Percentiles rank a stretch among this genome's conserved stretches.
Evolutionary conservation across 441 rosid genomes (phyloP).

Genomic region (Brassica balearica): DNA sequence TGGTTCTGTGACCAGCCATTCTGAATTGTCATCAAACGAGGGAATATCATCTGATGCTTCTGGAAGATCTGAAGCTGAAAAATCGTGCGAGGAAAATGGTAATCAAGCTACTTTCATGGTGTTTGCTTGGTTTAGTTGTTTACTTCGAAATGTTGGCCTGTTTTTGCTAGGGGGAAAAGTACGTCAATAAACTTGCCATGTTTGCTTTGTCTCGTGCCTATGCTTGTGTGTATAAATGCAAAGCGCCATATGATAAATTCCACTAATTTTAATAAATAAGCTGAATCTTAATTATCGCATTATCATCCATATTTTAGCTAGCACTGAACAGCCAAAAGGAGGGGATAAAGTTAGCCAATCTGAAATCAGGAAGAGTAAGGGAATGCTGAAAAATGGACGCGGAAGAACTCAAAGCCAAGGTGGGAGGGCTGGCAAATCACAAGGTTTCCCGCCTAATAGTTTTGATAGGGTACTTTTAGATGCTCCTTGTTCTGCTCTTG

Average conservation of each 20-base stretch:
- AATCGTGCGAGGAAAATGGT: constrained; percentile 49
- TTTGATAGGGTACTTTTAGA: constrained; percentile 95
- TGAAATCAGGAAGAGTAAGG: constrained; percentile 71
- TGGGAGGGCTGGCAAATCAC: constrained; percentile 76
- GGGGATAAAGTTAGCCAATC: constrained; percentile 67
- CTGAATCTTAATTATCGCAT: too few relatives aligned
- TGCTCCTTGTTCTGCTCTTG: constrained; percentile 99
- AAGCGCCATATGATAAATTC: not conserved
- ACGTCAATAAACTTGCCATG: too few relatives aligned
- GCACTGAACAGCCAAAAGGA: constrained; percentile 59
- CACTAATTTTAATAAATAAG: too few relatives aligned
- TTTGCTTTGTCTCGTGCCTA: too few relatives aligned
- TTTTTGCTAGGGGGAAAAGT: too few relatives aligned
- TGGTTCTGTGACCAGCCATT: constrained; percentile 44
- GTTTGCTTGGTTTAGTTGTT: constrained; percentile 10
- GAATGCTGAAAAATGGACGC: constrained; percentile 83
- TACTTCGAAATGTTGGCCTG: not conserved
- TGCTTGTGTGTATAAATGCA: constrained; percentile 8
- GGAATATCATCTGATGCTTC: constrained; percentile 19
- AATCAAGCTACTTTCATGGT: constrained; percentile 35
- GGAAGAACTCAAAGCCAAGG: constrained; percentile 88
- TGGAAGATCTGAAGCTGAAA: constrained; percentile 43
- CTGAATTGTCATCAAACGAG: constrained; percentile 45
- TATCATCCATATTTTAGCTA: constrained; percentile 47
- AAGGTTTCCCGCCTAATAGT: constrained; percentile 82